Base-by-base conservation (phyloP, 2,329 filamentous ascomycete genomes). In the Furcasterigmium furcatum region DNA sequence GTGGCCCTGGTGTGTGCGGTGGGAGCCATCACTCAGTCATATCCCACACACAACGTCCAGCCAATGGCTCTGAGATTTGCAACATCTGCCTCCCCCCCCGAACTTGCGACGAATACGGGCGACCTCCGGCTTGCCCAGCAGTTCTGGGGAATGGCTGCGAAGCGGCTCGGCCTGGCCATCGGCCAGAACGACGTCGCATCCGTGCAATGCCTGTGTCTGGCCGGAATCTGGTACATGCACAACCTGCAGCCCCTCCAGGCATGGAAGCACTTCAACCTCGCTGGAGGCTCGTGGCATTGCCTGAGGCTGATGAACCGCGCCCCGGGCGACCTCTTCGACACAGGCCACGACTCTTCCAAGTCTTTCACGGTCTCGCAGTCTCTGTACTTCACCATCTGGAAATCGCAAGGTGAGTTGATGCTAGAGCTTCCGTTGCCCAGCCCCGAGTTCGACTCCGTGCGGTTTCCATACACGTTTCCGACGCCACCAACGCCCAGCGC, bases 211-310 rank as follows among this genome's bases (percentile, higher is more conserved):
- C 19, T 51, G 9, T 51, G 49, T 30, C 41, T 51, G 18, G 49
- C 49, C 20, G 49, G 49, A 1, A 49, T 51, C 16, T 51, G 49
- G 49, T 47, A 51, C 47, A 51, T 51, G 49, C 49, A 51, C 14
- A 51, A 47, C 41, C 44, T 51, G 41, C 44, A 51, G 42, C 49
- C 49, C 32, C 24, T 51, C 25, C 41, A 51, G 14, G 49, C 49
- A 1, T 51, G 49, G 49, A 51, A 51, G 27, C 49, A 47, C 36
- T 51, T 51, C 30, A 51, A 44, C 19, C 49, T 49, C 41, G 49
- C 49, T 16, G 49, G 47, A 24, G 44, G 46, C 9, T 46, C 44
- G 2, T 51, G 49, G 49, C 46, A 51, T 14, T 40, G 38, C 9
- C 38, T 40, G n/a, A 14, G 38, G 9, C 38, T 40, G n/a, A 27